These are phyloP conservation scores for Daphne laureola DNA, from an alignment of 441 rosid species.

Conservation along the genomic window DNA sequence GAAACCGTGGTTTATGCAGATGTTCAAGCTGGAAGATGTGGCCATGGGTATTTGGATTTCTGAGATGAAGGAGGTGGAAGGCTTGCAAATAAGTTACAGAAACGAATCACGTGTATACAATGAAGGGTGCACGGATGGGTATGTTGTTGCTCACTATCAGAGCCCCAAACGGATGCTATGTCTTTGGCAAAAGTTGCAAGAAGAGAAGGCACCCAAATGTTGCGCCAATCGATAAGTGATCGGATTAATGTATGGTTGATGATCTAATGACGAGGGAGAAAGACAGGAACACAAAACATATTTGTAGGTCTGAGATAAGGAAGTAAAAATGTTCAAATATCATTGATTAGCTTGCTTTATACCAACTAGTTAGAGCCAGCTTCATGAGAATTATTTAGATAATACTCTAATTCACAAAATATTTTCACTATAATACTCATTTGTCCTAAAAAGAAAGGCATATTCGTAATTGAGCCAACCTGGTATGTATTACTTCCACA, in stretches of 20 bases:
- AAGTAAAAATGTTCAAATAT: no score
- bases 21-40: conserved; percentile 96
- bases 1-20: conserved; percentile 30
- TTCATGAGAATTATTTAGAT: no score
- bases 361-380: no score
- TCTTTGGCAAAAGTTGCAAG: conserved; percentile 81
- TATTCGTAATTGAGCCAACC: no score
- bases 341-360: no score
- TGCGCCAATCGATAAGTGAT: conserved; percentile 40
- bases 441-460: no score
- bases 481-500: no score
- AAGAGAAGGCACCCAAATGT: conserved; percentile 56
- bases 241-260: no score
- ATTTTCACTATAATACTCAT: no score
- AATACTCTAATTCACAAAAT: no score
- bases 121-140: conserved; percentile 81
- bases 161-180: conserved; percentile 82
- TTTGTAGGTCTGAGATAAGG: background rate
- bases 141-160: conserved; percentile 88
- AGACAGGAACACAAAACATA: no score
- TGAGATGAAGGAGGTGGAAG: conserved; percentile 47
- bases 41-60: conserved; percentile 98
- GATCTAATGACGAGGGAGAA: no score
- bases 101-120: conserved; percentile 54
- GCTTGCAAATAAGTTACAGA: conserved; percentile 55